These are phyloP conservation scores for Albophoma yamanashiensis DNA, from an alignment of 2,329 filamentous ascomycete genomes.

Conservation along the genomic window DNA sequence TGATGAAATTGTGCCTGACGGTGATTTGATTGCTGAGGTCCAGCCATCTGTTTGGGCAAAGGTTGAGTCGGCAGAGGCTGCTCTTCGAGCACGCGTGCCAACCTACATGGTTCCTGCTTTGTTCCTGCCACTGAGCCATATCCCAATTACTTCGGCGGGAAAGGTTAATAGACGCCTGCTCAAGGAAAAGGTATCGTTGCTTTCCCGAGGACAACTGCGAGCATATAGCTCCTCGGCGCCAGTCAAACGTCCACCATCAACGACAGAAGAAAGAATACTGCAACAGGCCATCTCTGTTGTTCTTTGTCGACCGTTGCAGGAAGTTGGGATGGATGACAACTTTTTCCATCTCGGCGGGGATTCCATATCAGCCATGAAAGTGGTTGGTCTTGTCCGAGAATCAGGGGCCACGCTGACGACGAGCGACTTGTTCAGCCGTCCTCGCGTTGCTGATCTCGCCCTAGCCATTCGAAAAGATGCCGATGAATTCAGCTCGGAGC, in stretches of 20 bases:
- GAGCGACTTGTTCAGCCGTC: slow-evolving; percentile 1
- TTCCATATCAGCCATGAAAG: slow-evolving; percentile 16
- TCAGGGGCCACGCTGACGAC: not conserved
- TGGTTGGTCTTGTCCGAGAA: not conserved
- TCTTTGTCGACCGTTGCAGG: not conserved
- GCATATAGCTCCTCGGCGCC: not conserved
- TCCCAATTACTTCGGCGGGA: not conserved
- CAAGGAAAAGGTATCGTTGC: not conserved
- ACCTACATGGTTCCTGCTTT: slow-evolving; percentile 5
- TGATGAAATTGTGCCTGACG: not conserved
- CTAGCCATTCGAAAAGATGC: not conserved
- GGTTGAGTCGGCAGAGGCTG: not conserved
- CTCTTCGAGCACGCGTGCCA: slow-evolving; percentile 1
- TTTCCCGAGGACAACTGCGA: not conserved
- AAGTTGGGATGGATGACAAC: slow-evolving; percentile 3
- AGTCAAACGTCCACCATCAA: not conserved
- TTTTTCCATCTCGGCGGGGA: slow-evolving; percentile 6
- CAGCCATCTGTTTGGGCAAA: not conserved
- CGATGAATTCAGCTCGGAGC: not conserved
- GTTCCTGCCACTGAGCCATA: slow-evolving; percentile 1
- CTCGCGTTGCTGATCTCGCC: not conserved
- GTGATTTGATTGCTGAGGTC: not conserved
- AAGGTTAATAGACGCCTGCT: slow-evolving; percentile 1
- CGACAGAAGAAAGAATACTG: not conserved
- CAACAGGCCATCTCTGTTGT: not conserved